Percentiles rank a stretch among this genome's conserved stretches.
Evolutionary conservation across 1,139 yeast species (phyloP).

Genomic region (Yueomyces sp.): DNA sequence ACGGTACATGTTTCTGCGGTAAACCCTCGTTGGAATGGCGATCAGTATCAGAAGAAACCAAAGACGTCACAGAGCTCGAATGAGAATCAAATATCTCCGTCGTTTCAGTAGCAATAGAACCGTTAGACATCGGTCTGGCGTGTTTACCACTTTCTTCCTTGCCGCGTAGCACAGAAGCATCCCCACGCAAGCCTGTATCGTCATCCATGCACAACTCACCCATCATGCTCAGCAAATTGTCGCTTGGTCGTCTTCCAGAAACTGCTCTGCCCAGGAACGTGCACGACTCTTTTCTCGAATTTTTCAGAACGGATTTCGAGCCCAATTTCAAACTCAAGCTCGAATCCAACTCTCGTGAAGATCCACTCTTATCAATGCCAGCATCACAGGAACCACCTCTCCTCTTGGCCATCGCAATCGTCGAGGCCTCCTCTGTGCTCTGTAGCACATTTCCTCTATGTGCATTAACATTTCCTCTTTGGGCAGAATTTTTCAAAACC

Average conservation of each 20-base stretch:
- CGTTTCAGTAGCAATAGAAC: constrained; percentile 20
- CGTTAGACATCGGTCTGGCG: constrained; percentile 23
- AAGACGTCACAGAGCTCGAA: constrained; percentile 3
- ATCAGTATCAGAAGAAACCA: not conserved
- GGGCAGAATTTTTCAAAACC: too few relatives aligned
- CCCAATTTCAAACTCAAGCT: too few relatives aligned
- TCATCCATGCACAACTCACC: not conserved
- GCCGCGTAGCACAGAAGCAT: constrained; percentile 15
- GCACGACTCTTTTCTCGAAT: not conserved
- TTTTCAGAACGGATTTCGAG: too few relatives aligned
- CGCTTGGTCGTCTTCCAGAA: constrained; percentile 23
- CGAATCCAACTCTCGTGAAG: too few relatives aligned
- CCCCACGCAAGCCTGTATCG: not conserved
- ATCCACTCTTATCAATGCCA: too few relatives aligned
- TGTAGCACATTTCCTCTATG: too few relatives aligned
- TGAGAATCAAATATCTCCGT: constrained; percentile 14
- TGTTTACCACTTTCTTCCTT: constrained; percentile 7
- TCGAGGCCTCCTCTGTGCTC: too few relatives aligned
- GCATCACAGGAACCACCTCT: too few relatives aligned
- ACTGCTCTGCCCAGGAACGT: not conserved
- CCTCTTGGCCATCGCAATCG: too few relatives aligned
- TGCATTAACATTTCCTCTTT: too few relatives aligned
- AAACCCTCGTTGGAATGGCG: not conserved
- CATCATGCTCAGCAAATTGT: constrained; percentile 13
- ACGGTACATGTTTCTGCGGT: not conserved